Base-by-base conservation (phyloP, 352 stramenopile genomes). In the Pythium aquatile region DNA sequence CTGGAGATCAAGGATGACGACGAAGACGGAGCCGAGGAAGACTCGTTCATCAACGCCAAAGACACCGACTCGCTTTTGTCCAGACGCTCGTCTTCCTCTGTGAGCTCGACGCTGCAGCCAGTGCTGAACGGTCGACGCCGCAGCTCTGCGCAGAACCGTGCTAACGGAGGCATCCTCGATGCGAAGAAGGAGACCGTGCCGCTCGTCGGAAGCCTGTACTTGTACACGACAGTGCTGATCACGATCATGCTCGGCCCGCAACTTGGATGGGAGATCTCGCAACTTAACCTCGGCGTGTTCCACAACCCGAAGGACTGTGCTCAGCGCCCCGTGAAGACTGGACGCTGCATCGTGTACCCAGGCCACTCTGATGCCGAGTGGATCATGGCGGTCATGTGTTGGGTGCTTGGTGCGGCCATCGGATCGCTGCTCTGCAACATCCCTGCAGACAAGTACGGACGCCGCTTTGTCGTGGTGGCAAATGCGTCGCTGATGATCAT, bases 261-360 rank as follows among this genome's bases (percentile, higher is more conserved):
- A 47, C 68, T 80, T 32, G 73, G 75, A 7, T 83, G 75, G 75
- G 58, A 78, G 37, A 70, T 80, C 35, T 66, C 72, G 44, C 75
- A 83, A 51, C 75, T 83, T 55, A 83, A 83, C 61, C 64, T 78
- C 20, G 61, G 63, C 29, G 57, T 66, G 13, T 83, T 83, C 55
- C 65, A 83, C 60, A 77, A 80, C 58, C 58, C 57, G 5, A 74
- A 67, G 24, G 66, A 76, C 32, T 83, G 75, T 33, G 46, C 42
- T 7, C 40, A 64, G 20, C 48, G 47, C 10, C 72, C 70, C 4
- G 70, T 78, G 6, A 63, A 65, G 13, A 51, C 56, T 9, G 67
- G 69, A 11, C 62, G 59, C 16, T 83, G 75, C 61, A 75, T 78
- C 53, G 53, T 83, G 32, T 83, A 78, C 47, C 70, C 75, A 0